phyloP scores from a whole-genome alignment of 2,329 filamentous ascomycete species.

The Alternaria brassicae region DNA sequence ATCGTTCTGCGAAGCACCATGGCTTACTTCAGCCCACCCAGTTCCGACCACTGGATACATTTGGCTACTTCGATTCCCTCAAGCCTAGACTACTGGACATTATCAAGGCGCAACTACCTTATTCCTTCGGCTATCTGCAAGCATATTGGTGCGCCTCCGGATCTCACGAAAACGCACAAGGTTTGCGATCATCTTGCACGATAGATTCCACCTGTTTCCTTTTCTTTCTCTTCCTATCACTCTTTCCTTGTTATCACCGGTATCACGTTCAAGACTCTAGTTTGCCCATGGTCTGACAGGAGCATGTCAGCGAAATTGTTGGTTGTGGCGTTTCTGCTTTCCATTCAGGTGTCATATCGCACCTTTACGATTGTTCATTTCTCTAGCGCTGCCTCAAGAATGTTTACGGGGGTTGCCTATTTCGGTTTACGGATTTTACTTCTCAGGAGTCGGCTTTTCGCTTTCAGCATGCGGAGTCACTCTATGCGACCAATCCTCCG shows the following conservation, averaged over 20 bases:
- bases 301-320: constrained; percentile 46
- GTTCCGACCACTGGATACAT: constrained; percentile 27
- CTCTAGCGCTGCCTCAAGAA: constrained; percentile 36
- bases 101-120: constrained; percentile 27
- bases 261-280: constrained; percentile 43
- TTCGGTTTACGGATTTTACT: constrained; percentile 43
- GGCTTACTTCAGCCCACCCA: constrained; percentile 22
- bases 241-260: constrained; percentile 34
- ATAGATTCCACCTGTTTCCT: constrained; percentile 44
- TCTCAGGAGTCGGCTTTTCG: constrained; percentile 30
- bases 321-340: constrained; percentile 39
- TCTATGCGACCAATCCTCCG: constrained; percentile 18
- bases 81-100: constrained; percentile 29
- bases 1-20: constrained; percentile 28
- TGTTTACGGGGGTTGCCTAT: constrained; percentile 30
- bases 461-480: constrained; percentile 25
- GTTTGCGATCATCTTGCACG: constrained; percentile 49
- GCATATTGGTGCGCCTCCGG: constrained; percentile 45
- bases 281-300: constrained; percentile 34
- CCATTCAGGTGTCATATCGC: constrained; percentile 32
- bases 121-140: constrained; percentile 47
- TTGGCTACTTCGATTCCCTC: constrained; percentile 27
- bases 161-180: constrained; percentile 48
- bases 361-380: constrained; percentile 41
- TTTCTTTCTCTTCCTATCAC: constrained; percentile 30